Percentiles rank a stretch among this genome's conserved stretches.
These are phyloP conservation scores for Suillus weaverae DNA, from an alignment of 768 basidiomycete genomes.

Conservation along the genomic window DNA sequence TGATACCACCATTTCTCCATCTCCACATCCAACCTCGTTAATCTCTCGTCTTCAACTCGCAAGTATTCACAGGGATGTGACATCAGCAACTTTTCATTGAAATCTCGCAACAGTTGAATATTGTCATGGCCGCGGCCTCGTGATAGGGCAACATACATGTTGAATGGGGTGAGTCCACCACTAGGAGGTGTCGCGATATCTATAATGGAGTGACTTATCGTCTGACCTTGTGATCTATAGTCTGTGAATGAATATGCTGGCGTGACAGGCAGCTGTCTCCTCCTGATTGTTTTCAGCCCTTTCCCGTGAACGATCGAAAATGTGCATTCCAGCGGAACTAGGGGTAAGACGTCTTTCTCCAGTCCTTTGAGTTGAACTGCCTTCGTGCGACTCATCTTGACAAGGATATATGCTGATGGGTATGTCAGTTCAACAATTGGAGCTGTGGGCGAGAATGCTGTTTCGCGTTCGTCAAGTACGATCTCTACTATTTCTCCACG, in stretches of 20 bases:
- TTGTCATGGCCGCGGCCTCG: too few relatives aligned
- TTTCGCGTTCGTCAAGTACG: neutral
- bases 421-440: slow-evolving; percentile 25
- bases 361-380: slow-evolving; percentile 27
- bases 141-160: too few relatives aligned
- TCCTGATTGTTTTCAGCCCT: slow-evolving; percentile 9
- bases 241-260: slow-evolving; percentile 44
- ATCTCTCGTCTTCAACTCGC: too few relatives aligned
- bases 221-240: slow-evolving; percentile 44
- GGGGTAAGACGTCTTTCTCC: slow-evolving; percentile 29
- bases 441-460: neutral
- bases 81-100: too few relatives aligned
- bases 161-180: too few relatives aligned
- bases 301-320: slow-evolving; percentile 13
- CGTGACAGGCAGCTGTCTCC: slow-evolving; percentile 35
- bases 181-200: too few relatives aligned
- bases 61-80: too few relatives aligned
- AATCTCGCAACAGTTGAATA: too few relatives aligned
- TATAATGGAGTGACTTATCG: slow-evolving; percentile 6
- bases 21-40: too few relatives aligned
- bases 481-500: slow-evolving; percentile 25
- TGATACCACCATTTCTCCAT: too few relatives aligned
- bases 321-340: slow-evolving; percentile 22
- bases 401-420: slow-evolving; percentile 30
- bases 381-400: slow-evolving; percentile 30